Evolutionary conservation across 371 early-diverging fungal species (phyloP).

Genomic region (Mortierella sp.): DNA sequence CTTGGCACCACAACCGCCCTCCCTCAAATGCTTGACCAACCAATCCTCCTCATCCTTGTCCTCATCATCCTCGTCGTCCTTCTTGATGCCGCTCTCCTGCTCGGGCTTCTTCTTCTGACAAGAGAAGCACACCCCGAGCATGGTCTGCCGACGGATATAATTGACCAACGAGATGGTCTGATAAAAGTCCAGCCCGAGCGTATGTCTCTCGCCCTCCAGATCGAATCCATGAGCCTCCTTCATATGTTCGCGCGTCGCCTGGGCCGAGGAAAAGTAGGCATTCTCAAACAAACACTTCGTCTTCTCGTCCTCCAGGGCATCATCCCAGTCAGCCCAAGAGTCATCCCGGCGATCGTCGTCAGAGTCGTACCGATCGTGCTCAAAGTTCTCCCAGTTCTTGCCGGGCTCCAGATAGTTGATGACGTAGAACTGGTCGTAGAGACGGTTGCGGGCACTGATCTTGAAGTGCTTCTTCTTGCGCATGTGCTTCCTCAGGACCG

Average conservation of each 20-base stretch:
- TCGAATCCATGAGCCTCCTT: constrained; percentile 81
- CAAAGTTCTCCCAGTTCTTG: constrained; percentile 91
- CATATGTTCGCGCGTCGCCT: constrained; percentile 82
- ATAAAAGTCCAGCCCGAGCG: constrained; percentile 83
- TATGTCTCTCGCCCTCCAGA: constrained; percentile 68
- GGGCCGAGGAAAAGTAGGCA: constrained; percentile 70
- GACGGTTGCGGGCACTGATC: constrained; percentile 89
- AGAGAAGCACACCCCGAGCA: constrained; percentile 76
- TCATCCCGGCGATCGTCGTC: constrained; percentile 76
- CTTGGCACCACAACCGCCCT: constrained; percentile 39
- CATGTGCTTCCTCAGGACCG: constrained; percentile 96
- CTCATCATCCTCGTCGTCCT: constrained; percentile 62
- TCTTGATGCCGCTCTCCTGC: constrained; percentile 61
- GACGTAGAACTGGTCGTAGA: constrained; percentile 96
- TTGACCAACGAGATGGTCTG: constrained; percentile 89
- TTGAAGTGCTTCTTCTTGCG: constrained; percentile 99
- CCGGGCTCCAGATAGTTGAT: constrained; percentile 95
- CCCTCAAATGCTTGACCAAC: constrained; percentile 58
- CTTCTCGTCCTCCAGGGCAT: constrained; percentile 70
- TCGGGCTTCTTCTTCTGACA: constrained; percentile 71
- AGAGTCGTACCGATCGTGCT: constrained; percentile 83
- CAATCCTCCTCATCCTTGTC: constrained; percentile 67
- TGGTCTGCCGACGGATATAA: constrained; percentile 84
- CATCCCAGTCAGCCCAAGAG: constrained; percentile 90
- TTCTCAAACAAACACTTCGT: constrained; percentile 87